These are phyloP conservation scores for Capronia americana DNA, from an alignment of 2,329 filamentous ascomycete genomes.

Conservation along the genomic window DNA sequence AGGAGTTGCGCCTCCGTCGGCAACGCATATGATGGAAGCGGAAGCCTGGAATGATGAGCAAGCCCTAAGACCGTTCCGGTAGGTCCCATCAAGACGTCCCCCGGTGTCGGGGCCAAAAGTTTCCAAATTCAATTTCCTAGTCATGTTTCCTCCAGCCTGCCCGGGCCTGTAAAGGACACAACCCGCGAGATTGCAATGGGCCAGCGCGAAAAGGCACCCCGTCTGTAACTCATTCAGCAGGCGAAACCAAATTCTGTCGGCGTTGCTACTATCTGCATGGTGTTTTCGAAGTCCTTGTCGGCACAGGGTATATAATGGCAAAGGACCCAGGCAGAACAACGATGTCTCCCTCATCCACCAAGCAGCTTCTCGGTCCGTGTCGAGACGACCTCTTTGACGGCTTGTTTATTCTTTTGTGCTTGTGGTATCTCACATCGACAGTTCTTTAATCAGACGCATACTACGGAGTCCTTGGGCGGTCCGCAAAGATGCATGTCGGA, in stretches of 20 bases:
- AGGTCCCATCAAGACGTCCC: background rate
- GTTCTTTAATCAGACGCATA: background rate
- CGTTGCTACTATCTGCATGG: background rate
- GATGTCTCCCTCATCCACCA: background rate
- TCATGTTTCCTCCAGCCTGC: background rate
- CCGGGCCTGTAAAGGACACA: background rate
- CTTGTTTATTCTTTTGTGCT: background rate
- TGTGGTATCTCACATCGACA: background rate
- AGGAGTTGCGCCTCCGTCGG: background rate
- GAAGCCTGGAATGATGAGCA: background rate
- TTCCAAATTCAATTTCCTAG: background rate
- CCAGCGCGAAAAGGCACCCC: background rate
- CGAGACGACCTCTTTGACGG: background rate
- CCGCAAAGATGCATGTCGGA: conserved; percentile 2
- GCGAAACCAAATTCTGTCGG: background rate
- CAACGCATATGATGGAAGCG: background rate
- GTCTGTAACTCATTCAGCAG: background rate
- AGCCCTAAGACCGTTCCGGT: background rate
- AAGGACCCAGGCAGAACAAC: background rate
- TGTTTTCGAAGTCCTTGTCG: background rate
- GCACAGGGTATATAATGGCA: background rate
- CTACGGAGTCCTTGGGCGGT: background rate
- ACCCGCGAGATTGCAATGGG: background rate
- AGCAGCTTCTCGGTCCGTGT: background rate
- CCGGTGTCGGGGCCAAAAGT: background rate